Percentiles rank a stretch among this genome's conserved stretches.
Conservation (phyloP, 352 stramenopile species). For the Phytopythium sindhum region DNA sequence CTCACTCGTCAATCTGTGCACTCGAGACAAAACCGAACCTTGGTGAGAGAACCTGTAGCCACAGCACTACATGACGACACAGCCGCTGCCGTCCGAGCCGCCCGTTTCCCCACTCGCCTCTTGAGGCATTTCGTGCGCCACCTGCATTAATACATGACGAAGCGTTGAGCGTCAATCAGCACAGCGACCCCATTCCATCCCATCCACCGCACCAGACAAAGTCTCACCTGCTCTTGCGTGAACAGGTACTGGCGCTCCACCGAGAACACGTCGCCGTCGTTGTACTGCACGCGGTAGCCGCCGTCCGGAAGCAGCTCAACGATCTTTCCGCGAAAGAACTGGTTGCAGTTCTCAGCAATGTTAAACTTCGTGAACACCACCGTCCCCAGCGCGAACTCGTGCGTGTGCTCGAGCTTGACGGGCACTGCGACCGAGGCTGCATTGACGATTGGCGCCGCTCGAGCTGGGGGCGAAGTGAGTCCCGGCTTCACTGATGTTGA, state of each 20-base stretch:
- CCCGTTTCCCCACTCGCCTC: neutral
- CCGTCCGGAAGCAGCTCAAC: constrained; percentile 35
- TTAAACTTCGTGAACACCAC: constrained; percentile 44
- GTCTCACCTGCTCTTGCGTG: constrained; percentile 41
- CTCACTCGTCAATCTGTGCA: too few relatives aligned
- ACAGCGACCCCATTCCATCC: too few relatives aligned
- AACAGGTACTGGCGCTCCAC: constrained; percentile 38
- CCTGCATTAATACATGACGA: neutral
- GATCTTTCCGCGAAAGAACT: constrained; percentile 45
- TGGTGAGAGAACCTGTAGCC: too few relatives aligned
- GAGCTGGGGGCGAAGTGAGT: neutral
- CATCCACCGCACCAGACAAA: neutral
- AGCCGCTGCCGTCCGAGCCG: constrained; percentile 3
- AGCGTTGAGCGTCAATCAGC: neutral
- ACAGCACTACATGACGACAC: neutral
- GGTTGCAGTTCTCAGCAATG: constrained; percentile 26
- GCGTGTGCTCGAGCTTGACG: constrained; percentile 1
- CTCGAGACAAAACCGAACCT: too few relatives aligned
- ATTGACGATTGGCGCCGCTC: constrained; percentile 1
- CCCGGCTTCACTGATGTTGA: neutral
- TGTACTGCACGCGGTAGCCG: constrained; percentile 47
- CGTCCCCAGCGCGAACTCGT: constrained; percentile 33
- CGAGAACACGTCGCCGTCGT: constrained; percentile 55
- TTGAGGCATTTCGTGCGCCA: neutral
- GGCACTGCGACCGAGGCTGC: constrained; percentile 1